Evolutionary conservation across 345 rosid genomes (phyloP).

Genomic region (Arabidopsis suecica): DNA sequence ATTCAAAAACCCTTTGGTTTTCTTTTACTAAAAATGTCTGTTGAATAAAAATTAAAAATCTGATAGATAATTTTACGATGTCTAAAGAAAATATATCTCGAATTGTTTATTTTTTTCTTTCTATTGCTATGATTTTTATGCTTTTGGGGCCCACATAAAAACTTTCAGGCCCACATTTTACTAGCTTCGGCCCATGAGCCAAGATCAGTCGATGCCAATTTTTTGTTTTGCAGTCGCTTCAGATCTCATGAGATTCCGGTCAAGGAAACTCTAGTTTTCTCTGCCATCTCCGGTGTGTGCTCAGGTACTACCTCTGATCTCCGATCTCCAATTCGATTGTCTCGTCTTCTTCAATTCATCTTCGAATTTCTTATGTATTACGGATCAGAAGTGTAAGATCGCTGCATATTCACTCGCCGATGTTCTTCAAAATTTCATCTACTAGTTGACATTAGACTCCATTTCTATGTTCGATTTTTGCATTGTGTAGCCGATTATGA

Average conservation of each 20-base stretch:
- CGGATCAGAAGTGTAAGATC: slow-evolving; percentile 16
- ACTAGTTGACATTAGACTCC: slow-evolving; percentile 21
- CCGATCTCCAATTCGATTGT: not conserved
- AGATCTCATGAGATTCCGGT: slow-evolving; percentile 43
- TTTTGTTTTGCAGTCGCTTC: not conserved
- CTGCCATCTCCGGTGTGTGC: slow-evolving; percentile 37
- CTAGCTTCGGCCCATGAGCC: slow-evolving; percentile 30
- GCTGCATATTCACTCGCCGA: slow-evolving; percentile 17
- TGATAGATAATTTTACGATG: no score
- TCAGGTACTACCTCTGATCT: slow-evolving; percentile 38
- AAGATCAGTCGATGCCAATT: not conserved
- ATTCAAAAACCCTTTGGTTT: no score
- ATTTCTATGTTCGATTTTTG: slow-evolving; percentile 7
- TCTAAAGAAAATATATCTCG: no score
- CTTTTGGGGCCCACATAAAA: not conserved
- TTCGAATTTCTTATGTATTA: not conserved
- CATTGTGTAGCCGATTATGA: not conserved
- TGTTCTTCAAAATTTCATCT: slow-evolving; percentile 14
- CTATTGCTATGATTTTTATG: not conserved
- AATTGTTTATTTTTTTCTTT: no score
- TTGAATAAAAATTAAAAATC: no score
- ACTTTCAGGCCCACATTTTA: slow-evolving; percentile 2
- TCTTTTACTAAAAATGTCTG: no score
- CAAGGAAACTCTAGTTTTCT: slow-evolving; percentile 29
- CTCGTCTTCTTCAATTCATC: slow-evolving; percentile 5